Base-by-base conservation (phyloP, 306 rosid species). In the Prosopis cineraria region DNA sequence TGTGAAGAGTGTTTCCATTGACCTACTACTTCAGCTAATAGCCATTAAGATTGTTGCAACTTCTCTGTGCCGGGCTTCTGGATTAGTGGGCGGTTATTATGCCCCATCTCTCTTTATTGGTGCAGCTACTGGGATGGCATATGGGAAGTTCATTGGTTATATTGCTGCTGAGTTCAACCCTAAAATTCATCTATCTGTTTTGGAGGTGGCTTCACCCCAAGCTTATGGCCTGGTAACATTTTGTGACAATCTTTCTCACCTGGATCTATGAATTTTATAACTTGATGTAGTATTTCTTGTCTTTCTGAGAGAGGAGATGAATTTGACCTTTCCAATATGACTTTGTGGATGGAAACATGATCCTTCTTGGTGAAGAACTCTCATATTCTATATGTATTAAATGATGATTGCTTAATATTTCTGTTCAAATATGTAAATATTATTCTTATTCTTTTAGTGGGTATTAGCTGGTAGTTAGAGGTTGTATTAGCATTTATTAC, bases 31-130 rank as follows among this genome's bases (percentile, higher is more conserved):
- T 84, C 98, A 95, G 89, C 86, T 95, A 79, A 81, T 89, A 70
- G 97, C 87, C 34, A 78, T 88, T 75, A 95, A 95, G 89, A 91
- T 95, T 76, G 73, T 90, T 55, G 91, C 97, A 59, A 92, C 97
- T 84, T 92, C 98, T 81, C 76, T 95, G 40, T 90, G 97, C 63
- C 92, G 93, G 44, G 97, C 98, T 45, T 92, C 93, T 72, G 97
- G 98, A 72, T 80, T 95, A 79, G 98, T 95, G 25, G 97, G 98
- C 67, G 98, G 98, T 72, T 95, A 88, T 84, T 91, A 95, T 85
- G 98, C 97, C 74, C 97, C 97, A 27, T 92, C 97, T 73, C 95
- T 95, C 84, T 94, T 92, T 85, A 95, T 84, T 83, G 97, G 98
- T 69, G 98, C 92, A 7, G 97, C 97, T 77, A 90, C 97, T 24